These are phyloP conservation scores for Chenopodium formosanum DNA, from an alignment of 148 eudicot species.

Conservation along the genomic window DNA sequence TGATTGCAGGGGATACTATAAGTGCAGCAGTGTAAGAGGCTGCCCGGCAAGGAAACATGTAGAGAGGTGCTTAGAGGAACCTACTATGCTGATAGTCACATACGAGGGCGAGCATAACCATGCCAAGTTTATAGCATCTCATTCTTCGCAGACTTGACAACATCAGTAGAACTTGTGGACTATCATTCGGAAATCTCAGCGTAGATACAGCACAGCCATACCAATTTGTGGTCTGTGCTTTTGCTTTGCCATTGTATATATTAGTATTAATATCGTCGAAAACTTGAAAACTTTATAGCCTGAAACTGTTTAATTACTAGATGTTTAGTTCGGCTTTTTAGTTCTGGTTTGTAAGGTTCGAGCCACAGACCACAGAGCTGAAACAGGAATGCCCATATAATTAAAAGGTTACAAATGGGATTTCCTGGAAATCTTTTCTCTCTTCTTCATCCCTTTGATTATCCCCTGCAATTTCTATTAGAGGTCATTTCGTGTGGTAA, in stretches of 20 bases:
- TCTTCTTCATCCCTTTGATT: constrained; percentile 3
- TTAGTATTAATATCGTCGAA: constrained; percentile 13
- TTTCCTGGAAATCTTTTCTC: background rate
- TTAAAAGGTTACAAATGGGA: constrained; percentile 17
- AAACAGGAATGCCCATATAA: constrained; percentile 18
- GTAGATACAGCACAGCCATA: constrained; percentile 20
- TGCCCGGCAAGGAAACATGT: constrained; percentile 72
- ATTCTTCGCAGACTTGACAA: constrained; percentile 39
- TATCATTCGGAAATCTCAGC: constrained; percentile 25
- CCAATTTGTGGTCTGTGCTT: constrained; percentile 19
- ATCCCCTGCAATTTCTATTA: too few species aligned
- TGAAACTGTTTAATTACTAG: constrained; percentile 6
- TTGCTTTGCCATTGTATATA: constrained; percentile 19
- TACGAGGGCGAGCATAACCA: constrained; percentile 61
- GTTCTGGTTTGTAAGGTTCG: constrained; percentile 19
- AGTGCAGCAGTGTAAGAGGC: constrained; percentile 63
- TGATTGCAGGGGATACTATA: constrained; percentile 58
- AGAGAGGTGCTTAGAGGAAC: constrained; percentile 53
- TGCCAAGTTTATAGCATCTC: constrained; percentile 37
- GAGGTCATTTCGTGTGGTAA: too few species aligned
- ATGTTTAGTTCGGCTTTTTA: background rate
- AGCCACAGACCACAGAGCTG: constrained; percentile 18
- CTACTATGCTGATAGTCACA: constrained; percentile 55
- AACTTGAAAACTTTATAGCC: constrained; percentile 11
- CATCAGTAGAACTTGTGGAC: background rate